Evolutionary conservation across 352 stramenopile genomes (phyloP).

Genomic region (Bremia lactucae): DNA sequence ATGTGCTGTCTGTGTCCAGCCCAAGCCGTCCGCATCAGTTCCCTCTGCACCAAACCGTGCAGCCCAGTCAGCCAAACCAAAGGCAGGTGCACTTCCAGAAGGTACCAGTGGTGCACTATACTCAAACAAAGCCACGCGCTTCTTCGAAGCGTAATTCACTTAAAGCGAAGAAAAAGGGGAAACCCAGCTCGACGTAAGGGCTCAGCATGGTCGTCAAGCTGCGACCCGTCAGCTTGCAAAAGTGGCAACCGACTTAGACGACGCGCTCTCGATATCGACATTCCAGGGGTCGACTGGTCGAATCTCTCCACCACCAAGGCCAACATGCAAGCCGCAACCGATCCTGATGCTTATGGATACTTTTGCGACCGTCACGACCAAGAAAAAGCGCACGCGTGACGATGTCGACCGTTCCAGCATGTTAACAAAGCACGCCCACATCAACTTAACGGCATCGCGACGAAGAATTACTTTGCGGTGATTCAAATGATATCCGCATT

Average conservation of each 20-base stretch:
- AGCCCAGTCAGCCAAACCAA: not conserved
- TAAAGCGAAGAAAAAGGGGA: not conserved
- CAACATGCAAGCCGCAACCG: not conserved
- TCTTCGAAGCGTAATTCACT: not conserved
- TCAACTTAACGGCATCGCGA: not conserved
- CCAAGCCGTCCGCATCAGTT: not conserved
- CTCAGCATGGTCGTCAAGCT: not conserved
- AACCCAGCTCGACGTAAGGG: not conserved
- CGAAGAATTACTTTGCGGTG: not conserved
- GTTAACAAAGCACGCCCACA: not conserved
- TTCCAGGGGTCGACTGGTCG: not conserved
- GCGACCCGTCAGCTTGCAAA: not conserved
- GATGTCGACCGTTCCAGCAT: not conserved
- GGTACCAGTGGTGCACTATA: not conserved
- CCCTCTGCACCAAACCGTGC: not conserved
- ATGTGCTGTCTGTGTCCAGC: not conserved
- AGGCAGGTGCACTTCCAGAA: not conserved
- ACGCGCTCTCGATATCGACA: not conserved
- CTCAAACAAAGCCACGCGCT: not conserved
- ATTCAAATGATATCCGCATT: not conserved
- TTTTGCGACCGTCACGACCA: not conserved
- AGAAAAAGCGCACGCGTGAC: not conserved
- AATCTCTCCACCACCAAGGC: not conserved
- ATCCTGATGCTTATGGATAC: not conserved
- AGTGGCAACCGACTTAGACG: not conserved